phyloP scores from a whole-genome alignment of 495 filamentous ascomycete species.

The Cladorrhinum samala region DNA sequence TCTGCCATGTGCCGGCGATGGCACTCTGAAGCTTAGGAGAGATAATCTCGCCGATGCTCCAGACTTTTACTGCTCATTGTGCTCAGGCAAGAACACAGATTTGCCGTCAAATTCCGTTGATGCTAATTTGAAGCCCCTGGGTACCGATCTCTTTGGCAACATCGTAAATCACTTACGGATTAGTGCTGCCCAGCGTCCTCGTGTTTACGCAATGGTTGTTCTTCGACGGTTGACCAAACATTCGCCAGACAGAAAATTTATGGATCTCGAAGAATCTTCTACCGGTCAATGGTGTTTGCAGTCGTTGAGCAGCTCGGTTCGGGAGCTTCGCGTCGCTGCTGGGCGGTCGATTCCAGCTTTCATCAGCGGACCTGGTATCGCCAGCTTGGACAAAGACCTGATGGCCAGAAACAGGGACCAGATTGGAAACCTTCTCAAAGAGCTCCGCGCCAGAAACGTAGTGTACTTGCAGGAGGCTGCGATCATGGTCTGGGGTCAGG shows the following conservation, averaged over 20 bases:
- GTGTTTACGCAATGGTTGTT: conserved; percentile 67
- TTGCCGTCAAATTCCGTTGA: neutral
- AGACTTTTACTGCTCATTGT: conserved; percentile 19
- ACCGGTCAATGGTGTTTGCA: conserved; percentile 76
- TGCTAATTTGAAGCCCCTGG: conserved; percentile 8
- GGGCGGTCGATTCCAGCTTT: conserved; percentile 53
- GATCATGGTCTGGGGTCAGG: conserved; percentile 74
- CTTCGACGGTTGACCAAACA: conserved; percentile 64
- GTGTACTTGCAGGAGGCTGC: conserved; percentile 70
- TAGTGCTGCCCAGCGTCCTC: conserved; percentile 51
- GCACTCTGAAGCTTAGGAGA: conserved; percentile 17
- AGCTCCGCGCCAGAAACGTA: conserved; percentile 58
- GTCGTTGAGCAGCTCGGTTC: conserved; percentile 70
- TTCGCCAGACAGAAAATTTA: conserved; percentile 44
- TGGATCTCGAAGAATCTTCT: conserved; percentile 59
- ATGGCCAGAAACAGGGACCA: conserved; percentile 59
- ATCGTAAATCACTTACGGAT: conserved; percentile 54
- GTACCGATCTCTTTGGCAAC: conserved; percentile 48
- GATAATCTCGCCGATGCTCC: neutral
- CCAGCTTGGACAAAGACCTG: conserved; percentile 29
- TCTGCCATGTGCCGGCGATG: conserved; percentile 31
- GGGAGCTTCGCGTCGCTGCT: conserved; percentile 80
- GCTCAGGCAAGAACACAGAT: conserved; percentile 5
- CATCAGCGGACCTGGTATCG: conserved; percentile 44
- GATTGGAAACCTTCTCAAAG: conserved; percentile 62